Base-by-base conservation (phyloP, 179 eudicot genomes). In the Beta lomatogona region DNA sequence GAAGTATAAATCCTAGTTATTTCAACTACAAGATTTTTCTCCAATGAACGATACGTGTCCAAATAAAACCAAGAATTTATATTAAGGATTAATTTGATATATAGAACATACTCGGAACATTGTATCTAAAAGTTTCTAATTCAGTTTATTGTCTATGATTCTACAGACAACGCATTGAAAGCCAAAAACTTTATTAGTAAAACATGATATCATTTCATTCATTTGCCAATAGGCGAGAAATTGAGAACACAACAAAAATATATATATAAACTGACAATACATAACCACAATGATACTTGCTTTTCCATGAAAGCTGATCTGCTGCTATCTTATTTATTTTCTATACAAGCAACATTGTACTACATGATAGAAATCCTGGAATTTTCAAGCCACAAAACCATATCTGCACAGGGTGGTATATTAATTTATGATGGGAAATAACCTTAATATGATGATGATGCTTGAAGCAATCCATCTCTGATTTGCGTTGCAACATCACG, bases 401-500 rank as follows among this genome's bases (percentile, higher is more conserved):
- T 13, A 31, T 28, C 36, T 55, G 6, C 48, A 75, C 73, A 53
- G 66, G 12, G 31, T 44, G 45, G 52, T 65, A 7, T 5, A 21
- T 50, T 74, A 53, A 57, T 16, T 45, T 41, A 10, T 25, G 15
- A 22, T 22, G 4, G 36, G 12, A 25, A 59, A 52, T 19, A 48
- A 45, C 5, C 63, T 22, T 75, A 53, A 15, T 67, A 57, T 7
- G 82, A 74, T 7, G 79, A 21, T 13, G 81, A 73, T 13, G 58
- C 77, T 68, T 85, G 87, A 44, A 85, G 85, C 48, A 82, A 77
- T 7, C 87, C 85, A 54, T 85, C 83, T 54, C 87, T 63, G 69
- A 85, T 85, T 78, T 85, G 87, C 3, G 81, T 11, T 9, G 87
- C 87, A 82, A 82, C 54, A 16, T 85, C 87, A 59, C 83, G 85